Evolutionary conservation across 371 early-diverging fungal genomes (phyloP), one percentile per base, ranked within the genome.

Genomic region (Mortierella sp.): DNA sequence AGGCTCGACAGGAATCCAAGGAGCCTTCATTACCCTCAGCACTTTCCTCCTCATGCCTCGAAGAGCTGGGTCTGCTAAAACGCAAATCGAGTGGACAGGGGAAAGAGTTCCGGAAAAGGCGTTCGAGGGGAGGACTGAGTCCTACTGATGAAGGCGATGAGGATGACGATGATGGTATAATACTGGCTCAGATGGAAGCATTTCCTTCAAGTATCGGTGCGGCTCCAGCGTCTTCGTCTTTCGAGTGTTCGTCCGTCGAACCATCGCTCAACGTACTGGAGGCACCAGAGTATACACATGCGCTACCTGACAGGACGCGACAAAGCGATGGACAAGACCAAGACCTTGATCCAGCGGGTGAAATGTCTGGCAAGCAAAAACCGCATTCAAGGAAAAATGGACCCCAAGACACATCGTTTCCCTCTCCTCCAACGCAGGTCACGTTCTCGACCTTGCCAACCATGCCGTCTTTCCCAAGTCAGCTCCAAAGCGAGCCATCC

Each of bases 41-140:
- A 19, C 43, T 67, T 32, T 67, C 71, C 9, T 55, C 76, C 1
- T 70, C 76, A 9, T 70, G 70, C 55, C 48, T 63, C 11, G 66
- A 76, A 58, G 71, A 70, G n/a, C 59, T 67, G 11, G 71, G 76
- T 7, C 33, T 75, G 2, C 8, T 55, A 50, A 76, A 76, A 41
- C 66, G 70, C 9, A 65, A 48, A 47, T 52, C 47, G n/a, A 33
- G 22, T 33, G 58, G 55, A 52, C 63, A 57, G 48, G 50, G 24
- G 7, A 32, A 45, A 28, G 45, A 4, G 28, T 6, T 7, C 38
- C 24, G 52, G 33, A 45, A 59, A 38, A 38, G 52, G 52, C 38
- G 67, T 10, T 10, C 24, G 15, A 57, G 67, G n/a, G 36, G 33
- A 15, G 22, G 41, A 28, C 2, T 10, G 32, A 62, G 55, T 41